A percentile compares a stretch with the other conserved stretches of the same genome.
phyloP scores from a whole-genome alignment of 768 basidiomycete genomes.

The Hydnomerulius pinastri region DNA sequence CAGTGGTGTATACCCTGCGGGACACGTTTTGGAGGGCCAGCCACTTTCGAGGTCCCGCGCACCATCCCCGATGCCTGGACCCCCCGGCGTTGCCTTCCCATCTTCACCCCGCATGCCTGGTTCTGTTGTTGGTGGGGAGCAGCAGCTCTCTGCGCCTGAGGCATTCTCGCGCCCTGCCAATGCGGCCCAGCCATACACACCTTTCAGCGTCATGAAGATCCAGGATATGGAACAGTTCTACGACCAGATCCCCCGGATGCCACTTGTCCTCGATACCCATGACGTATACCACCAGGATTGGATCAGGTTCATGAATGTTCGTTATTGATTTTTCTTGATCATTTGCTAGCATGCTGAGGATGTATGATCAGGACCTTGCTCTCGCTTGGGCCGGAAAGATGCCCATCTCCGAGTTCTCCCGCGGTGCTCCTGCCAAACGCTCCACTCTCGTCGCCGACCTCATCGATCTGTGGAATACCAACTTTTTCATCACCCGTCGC shows the following conservation, averaged over 20 bases:
- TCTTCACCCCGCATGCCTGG: constrained; percentile 30
- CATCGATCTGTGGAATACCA: constrained; percentile 76
- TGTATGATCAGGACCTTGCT: constrained; percentile 62
- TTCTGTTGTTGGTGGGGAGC: constrained; percentile 25
- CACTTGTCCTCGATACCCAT: constrained; percentile 67
- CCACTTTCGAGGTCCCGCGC: constrained; percentile 47
- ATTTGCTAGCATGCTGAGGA: neutral
- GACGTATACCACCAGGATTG: constrained; percentile 81
- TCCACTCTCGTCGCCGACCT: constrained; percentile 67
- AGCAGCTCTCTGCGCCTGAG: constrained; percentile 62
- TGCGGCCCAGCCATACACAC: constrained; percentile 62
- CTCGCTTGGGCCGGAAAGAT: constrained; percentile 78
- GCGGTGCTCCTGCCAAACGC: constrained; percentile 54
- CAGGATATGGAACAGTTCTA: constrained; percentile 78
- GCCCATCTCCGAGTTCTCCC: constrained; percentile 56
- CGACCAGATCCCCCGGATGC: constrained; percentile 70
- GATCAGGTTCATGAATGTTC: constrained; percentile 75
- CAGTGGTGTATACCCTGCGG: constrained; percentile 50
- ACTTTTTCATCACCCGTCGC: constrained; percentile 73
- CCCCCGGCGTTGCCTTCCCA: constrained; percentile 28
- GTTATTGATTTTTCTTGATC: constrained; percentile 17
- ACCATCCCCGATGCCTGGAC: constrained; percentile 55
- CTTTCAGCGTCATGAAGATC: constrained; percentile 71
- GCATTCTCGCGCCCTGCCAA: constrained; percentile 77
- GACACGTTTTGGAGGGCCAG: constrained; percentile 59